Conservation (phyloP, 495 filamentous ascomycete species). For the Penicillium flavigenum region DNA sequence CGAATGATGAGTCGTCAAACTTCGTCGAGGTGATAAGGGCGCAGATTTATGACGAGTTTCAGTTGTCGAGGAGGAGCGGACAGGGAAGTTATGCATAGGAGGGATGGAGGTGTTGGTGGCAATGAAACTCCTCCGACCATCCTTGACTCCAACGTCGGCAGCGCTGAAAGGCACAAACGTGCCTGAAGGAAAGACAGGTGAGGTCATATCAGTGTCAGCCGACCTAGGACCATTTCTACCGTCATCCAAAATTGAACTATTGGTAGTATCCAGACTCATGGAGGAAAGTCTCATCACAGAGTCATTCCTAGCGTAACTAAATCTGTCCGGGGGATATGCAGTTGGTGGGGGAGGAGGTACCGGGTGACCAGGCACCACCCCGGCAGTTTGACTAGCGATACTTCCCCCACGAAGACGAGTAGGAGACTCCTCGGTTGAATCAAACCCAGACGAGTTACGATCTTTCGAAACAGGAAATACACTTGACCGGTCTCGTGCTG, state of each 20-base stretch:
- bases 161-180: constrained; percentile 45
- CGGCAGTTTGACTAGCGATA: constrained; percentile 43
- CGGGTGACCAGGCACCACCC: constrained; percentile 40
- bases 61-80: constrained; percentile 29
- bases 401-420: constrained; percentile 37
- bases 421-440: constrained; percentile 25
- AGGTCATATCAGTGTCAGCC: constrained; percentile 32
- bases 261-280: constrained; percentile 47
- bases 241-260: constrained; percentile 52
- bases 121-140: constrained; percentile 34
- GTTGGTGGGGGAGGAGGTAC: constrained; percentile 48
- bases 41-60: constrained; percentile 29
- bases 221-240: constrained; percentile 29
- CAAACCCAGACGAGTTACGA: constrained; percentile 13
- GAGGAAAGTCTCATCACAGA: constrained; percentile 43
- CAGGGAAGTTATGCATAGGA: constrained; percentile 33
- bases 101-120: constrained; percentile 26
- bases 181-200: constrained; percentile 38
- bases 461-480: constrained; percentile 33
- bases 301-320: constrained; percentile 43
- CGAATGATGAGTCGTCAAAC: constrained; percentile 35
- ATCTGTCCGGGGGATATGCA: constrained; percentile 36
- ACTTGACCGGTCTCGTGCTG: constrained; percentile 23
- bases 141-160: constrained; percentile 44
- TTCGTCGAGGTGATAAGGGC: constrained; percentile 37